Evolutionary conservation across 805 yeast genomes (phyloP), one percentile per base, ranked within the genome.

Genomic region (Monosporozyma aquatica): DNA sequence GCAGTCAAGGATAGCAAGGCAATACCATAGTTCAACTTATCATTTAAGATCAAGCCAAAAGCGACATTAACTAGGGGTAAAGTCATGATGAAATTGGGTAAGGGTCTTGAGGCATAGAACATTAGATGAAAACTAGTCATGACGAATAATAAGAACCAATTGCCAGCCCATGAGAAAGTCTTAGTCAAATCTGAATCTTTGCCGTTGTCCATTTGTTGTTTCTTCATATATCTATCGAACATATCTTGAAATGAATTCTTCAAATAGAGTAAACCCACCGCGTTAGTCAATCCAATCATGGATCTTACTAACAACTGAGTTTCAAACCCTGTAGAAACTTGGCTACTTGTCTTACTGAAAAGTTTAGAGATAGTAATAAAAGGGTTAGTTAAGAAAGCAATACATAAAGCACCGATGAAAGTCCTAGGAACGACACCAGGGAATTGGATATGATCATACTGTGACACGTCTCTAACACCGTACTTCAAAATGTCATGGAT

Each of bases 381-480:
- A 0, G 75, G 74, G 40, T 69, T 71, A 2, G 74, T 59, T 1
- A 78, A 34, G 0, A 55, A 55, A 0, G 85, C 69, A 10, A 86
- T 46, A 1, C 76, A 46, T 40, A 80, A 49, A 8, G 92, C 72
- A 2, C 95, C 95, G 10, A 85, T 55, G 54, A 87, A 89, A 0
- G 95, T 76, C 42, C 97, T 70, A 23, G 95, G 95, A 6, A 90
- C 95, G 2, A 70, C 89, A 2, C 97, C 97, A 0, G 96, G 95
- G 58, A 86, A 90, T 41, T 68, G 61, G 6, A 69, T 47, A 58
- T 90, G 97, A 56, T 90, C 97, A 56, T 72, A 90, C 38, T 65
- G 47, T 1, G 63, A 46, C 1, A 72, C 13, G 46, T 62, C 63
- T 20, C 45, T 48, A 3, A 58, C 26, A 6, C 95, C 96, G 56